Percentiles rank a stretch among this genome's conserved stretches.
Evolutionary conservation across 495 filamentous ascomycete species (phyloP).

Genomic region (Cladorrhinum samala): DNA sequence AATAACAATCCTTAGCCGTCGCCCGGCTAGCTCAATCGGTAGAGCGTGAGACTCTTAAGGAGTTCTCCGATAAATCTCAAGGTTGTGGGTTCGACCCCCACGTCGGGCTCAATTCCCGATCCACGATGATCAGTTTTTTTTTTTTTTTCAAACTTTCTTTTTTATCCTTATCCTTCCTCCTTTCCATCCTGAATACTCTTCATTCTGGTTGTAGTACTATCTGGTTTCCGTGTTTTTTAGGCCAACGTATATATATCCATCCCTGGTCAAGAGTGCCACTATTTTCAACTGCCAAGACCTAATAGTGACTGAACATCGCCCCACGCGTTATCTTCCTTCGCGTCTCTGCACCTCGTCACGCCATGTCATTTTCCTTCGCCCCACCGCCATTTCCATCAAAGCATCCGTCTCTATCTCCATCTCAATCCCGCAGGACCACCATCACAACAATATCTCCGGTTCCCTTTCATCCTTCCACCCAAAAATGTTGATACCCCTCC

Average conservation of each 20-base stretch:
- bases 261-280: no score
- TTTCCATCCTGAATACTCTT: neutral
- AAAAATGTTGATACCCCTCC: neutral
- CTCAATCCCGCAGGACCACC: no score
- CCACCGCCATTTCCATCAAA: no score
- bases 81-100: constrained; percentile 9
- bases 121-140: neutral
- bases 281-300: no score
- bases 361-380: no score
- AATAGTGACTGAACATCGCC: no score
- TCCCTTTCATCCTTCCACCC: neutral
- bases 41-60: constrained; percentile 74
- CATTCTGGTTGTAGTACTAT: neutral
- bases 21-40: constrained; percentile 68
- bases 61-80: constrained; percentile 5
- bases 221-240: no score
- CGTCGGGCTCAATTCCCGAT: constrained; percentile 7
- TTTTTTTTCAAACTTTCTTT: neutral
- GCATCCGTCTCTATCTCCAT: no score
- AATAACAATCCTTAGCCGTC: neutral
- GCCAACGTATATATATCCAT: no score
- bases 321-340: no score
- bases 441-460: no score
- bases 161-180: neutral
- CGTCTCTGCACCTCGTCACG: no score